Evolutionary conservation across 2,329 filamentous ascomycete genomes (phyloP).

Genomic region (Lecanicillium sp.): DNA sequence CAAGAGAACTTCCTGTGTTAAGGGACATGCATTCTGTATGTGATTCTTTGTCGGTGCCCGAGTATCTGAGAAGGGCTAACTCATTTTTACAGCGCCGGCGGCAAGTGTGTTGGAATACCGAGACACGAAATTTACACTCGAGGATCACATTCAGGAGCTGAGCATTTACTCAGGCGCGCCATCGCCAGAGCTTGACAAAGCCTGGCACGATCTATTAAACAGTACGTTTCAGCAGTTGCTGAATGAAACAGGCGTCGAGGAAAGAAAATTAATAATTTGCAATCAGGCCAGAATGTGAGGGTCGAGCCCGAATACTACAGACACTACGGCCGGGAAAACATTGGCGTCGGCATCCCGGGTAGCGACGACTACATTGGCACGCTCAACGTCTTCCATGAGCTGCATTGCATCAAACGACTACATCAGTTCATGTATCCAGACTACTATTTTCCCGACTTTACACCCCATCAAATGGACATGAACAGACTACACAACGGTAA

Average conservation of each 20-base stretch:
- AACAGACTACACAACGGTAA: conserved; percentile 10
- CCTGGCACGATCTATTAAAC: conserved; percentile 10
- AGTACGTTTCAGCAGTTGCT: not conserved
- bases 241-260: too few relatives aligned
- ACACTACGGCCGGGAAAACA: conserved; percentile 8
- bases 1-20: not conserved
- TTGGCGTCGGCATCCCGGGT: conserved; percentile 3
- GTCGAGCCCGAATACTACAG: conserved; percentile 6
- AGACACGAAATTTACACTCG: conserved; percentile 8
- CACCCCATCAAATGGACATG: conserved; percentile 1
- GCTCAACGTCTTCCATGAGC: conserved; percentile 9
- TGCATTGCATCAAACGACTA: conserved; percentile 11
- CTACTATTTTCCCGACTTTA: conserved; percentile 8
- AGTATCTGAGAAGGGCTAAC: too few relatives aligned
- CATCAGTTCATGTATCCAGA: conserved; percentile 12
- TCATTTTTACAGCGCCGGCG: not conserved
- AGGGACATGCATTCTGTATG: not conserved
- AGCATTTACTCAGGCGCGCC: conserved; percentile 10
- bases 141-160: conserved; percentile 7
- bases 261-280: not conserved
- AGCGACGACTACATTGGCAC: conserved; percentile 11
- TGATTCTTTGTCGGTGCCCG: too few relatives aligned
- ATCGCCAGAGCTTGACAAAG: conserved; percentile 3
- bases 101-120: not conserved
- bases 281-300: conserved; percentile 5